Percentiles rank a stretch among this genome's conserved stretches.
Evolutionary conservation across 768 basidiomycete genomes (phyloP).

Genomic region (Artomyces pyxidatus): DNA sequence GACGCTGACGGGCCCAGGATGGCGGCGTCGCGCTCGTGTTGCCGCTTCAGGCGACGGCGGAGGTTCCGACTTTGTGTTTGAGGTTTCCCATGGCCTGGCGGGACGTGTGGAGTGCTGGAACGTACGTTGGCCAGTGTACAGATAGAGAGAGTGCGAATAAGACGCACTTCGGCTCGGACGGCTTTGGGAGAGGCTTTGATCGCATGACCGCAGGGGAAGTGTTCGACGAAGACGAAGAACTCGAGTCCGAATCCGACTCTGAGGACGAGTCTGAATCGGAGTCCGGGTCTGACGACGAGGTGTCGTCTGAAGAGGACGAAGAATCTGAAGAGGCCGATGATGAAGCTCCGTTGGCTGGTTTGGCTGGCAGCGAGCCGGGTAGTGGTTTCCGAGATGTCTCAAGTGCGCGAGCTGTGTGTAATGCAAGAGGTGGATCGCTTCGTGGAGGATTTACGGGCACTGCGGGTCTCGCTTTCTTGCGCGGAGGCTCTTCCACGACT

Average conservation of each 20-base stretch:
- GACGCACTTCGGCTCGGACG: too few relatives aligned
- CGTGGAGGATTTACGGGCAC: too few relatives aligned
- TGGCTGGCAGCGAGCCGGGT: background rate
- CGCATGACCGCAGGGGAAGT: background rate
- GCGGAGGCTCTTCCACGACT: background rate
- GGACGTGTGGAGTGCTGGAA: conserved; percentile 26
- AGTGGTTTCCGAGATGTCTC: background rate
- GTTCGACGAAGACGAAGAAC: conserved; percentile 17
- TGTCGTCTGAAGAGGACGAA: conserved; percentile 18
- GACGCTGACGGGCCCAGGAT: conserved; percentile 23
- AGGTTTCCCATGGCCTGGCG: conserved; percentile 54
- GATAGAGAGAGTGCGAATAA: background rate
- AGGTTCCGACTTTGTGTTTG: conserved; percentile 49
- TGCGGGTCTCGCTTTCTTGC: background rate
- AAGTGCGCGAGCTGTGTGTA: too few relatives aligned
- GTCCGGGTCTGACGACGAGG: conserved; percentile 18
- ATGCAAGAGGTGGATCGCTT: too few relatives aligned
- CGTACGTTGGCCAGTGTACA: conserved; percentile 4
- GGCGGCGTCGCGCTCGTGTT: conserved; percentile 21
- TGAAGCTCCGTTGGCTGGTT: background rate
- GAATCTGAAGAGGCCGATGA: conserved; percentile 14
- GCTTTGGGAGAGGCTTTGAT: background rate
- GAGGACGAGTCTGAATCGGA: conserved; percentile 7
- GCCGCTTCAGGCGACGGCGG: conserved; percentile 43
- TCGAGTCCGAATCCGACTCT: conserved; percentile 16